A percentile compares a stretch with the other conserved stretches of the same genome.
Conservation (phyloP, 108 stramenopile genomes). For the Nitzschia inconspicua region DNA sequence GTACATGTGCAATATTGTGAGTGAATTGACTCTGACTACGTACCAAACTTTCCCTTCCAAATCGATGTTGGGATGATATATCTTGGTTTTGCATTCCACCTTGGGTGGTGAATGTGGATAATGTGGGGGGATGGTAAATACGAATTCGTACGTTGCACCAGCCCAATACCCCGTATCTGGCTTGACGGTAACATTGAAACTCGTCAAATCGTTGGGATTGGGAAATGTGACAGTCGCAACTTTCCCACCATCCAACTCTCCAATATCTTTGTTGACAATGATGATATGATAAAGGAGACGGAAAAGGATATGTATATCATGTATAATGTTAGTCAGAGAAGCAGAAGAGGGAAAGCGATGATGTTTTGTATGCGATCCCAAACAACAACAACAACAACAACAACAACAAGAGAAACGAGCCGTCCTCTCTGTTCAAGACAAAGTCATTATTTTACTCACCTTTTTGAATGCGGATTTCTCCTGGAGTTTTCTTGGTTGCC, state of each 20-base stretch:
- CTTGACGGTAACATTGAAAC: slow-evolving; percentile 85
- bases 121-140: slow-evolving; percentile 91
- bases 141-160: slow-evolving; percentile 92
- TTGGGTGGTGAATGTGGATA: slow-evolving; percentile 99
- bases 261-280: slow-evolving; percentile 74
- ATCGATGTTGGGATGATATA: slow-evolving; percentile 99
- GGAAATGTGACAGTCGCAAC: slow-evolving; percentile 93
- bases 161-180: slow-evolving; percentile 96
- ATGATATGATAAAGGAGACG: neutral
- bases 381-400: neutral
- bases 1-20: slow-evolving; percentile 40
- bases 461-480: slow-evolving; percentile 99
- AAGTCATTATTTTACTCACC: too few relatives aligned
- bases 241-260: slow-evolving; percentile 97
- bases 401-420: slow-evolving; percentile 13
- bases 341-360: neutral
- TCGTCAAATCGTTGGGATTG: slow-evolving; percentile 94
- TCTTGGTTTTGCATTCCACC: slow-evolving; percentile 90
- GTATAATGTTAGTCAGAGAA: slow-evolving; percentile 1
- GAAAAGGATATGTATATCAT: neutral
- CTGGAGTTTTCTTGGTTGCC: slow-evolving; percentile 87
- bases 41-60: slow-evolving; percentile 98
- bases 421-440: too few relatives aligned
- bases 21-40: too few relatives aligned
- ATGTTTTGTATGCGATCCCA: neutral